Evolutionary conservation across 371 early-diverging fungal species (phyloP).

Genomic region (Capillidium rhysosporum): DNA sequence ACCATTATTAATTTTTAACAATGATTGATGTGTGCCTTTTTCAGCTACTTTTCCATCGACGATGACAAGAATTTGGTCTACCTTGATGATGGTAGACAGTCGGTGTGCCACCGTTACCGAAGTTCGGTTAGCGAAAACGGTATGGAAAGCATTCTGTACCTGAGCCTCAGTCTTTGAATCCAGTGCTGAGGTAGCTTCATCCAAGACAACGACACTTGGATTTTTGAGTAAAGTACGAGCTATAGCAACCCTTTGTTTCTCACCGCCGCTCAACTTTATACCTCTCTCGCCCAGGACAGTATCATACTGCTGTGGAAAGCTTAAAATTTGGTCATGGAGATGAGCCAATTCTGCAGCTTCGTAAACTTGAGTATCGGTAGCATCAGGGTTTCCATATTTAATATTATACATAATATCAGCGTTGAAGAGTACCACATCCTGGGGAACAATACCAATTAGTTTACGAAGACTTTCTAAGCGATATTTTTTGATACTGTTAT

Average conservation of each 20-base stretch:
- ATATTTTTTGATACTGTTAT: constrained; percentile 56
- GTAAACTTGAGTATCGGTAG: constrained; percentile 28
- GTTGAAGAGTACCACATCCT: constrained; percentile 46
- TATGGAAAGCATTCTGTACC: constrained; percentile 41
- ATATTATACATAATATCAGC: constrained; percentile 65
- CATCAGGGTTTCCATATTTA: constrained; percentile 31
- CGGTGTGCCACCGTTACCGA: constrained; percentile 91
- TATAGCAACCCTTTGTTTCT: constrained; percentile 84
- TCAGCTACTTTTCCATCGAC: constrained; percentile 69
- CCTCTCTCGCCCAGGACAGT: constrained; percentile 90
- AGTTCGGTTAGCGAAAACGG: constrained; percentile 60
- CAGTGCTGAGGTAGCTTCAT: constrained; percentile 33
- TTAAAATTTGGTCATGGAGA: constrained; percentile 26
- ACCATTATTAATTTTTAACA: constrained; percentile 30
- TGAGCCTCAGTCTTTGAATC: constrained; percentile 49
- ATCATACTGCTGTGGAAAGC: constrained; percentile 50
- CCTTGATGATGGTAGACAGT: constrained; percentile 56
- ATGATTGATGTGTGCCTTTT: constrained; percentile 63
- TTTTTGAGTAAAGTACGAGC: constrained; percentile 63
- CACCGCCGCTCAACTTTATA: constrained; percentile 71
- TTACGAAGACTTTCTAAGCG: constrained; percentile 38
- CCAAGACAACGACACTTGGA: constrained; percentile 51
- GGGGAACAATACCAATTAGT: constrained; percentile 74
- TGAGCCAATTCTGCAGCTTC: constrained; percentile 32
- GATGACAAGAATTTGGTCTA: constrained; percentile 48